A percentile compares a stretch with the other conserved stretches of the same genome.
Evolutionary conservation across 2,329 filamentous ascomycete species (phyloP).

Genomic region (Aspergillus persii): DNA sequence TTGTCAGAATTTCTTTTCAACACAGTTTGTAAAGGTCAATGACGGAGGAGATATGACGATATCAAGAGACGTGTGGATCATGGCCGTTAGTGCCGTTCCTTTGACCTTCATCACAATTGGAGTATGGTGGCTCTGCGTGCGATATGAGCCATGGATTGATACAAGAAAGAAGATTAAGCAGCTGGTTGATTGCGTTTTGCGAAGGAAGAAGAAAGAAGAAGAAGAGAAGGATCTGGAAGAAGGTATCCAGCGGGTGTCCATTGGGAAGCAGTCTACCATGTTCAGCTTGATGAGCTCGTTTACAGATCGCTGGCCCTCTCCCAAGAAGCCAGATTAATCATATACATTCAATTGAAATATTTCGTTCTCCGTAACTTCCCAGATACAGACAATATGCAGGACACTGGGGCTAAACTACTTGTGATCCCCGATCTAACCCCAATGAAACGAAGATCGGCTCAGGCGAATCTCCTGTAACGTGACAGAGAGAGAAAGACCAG

Average conservation of each 20-base stretch:
- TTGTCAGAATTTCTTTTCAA: slow-evolving; percentile 15
- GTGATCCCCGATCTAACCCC: background rate
- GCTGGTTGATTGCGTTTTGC: background rate
- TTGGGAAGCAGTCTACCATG: background rate
- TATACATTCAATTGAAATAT: background rate
- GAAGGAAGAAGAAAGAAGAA: background rate
- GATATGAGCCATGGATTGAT: slow-evolving; percentile 1
- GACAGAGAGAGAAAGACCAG: background rate
- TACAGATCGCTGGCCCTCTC: background rate
- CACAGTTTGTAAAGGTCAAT: slow-evolving; percentile 10
- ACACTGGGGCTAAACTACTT: no score
- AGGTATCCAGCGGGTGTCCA: background rate
- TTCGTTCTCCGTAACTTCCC: background rate
- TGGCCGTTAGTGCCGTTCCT: slow-evolving; percentile 9
- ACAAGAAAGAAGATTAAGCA: background rate
- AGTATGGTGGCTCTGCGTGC: slow-evolving; percentile 9
- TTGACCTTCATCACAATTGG: slow-evolving; percentile 9
- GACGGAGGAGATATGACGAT: slow-evolving; percentile 9
- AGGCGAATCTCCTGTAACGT: background rate
- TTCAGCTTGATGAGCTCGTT: background rate
- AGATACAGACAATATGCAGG: background rate
- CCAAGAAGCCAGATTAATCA: background rate
- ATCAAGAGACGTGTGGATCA: slow-evolving; percentile 11
- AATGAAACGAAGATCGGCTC: background rate
- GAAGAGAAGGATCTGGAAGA: background rate